Evolutionary conservation across 129 eudicot genomes (phyloP).

Genomic region (Flaveria brownii): DNA sequence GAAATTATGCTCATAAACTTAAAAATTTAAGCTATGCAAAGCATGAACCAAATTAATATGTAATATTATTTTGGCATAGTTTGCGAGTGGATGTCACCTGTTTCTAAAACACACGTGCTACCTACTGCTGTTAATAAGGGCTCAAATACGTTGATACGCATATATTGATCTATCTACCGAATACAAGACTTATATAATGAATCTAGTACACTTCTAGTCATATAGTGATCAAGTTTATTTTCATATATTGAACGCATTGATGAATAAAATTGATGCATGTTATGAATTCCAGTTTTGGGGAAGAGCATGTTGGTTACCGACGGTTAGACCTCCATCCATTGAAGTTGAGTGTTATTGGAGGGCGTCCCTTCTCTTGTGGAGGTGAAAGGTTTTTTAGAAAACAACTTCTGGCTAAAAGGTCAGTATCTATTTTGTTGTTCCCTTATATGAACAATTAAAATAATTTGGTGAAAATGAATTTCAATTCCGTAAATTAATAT

Average conservation of each 20-base stretch:
- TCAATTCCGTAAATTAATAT: not conserved
- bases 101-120: not conserved
- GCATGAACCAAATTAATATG: not conserved
- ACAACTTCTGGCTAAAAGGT: constrained; percentile 79
- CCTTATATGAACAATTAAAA: not conserved
- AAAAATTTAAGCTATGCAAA: constrained; percentile 1
- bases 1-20: not conserved
- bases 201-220: not conserved
- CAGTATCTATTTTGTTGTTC: not conserved
- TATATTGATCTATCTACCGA: not conserved
- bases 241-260: constrained; percentile 20
- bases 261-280: constrained; percentile 14
- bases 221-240: constrained; percentile 16
- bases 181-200: not conserved
- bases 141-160: not conserved
- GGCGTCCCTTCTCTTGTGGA: constrained; percentile 90
- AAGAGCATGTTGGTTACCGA: constrained; percentile 85
- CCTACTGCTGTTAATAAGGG: not conserved
- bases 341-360: constrained; percentile 84
- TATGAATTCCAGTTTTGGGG: constrained; percentile 65
- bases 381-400: constrained; percentile 62
- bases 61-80: not conserved
- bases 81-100: not conserved
- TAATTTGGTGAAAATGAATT: not conserved
- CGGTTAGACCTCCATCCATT: constrained; percentile 67